Evolutionary conservation across 2,329 filamentous ascomycete genomes (phyloP).

Genomic region (Penicillium oxalicum): DNA sequence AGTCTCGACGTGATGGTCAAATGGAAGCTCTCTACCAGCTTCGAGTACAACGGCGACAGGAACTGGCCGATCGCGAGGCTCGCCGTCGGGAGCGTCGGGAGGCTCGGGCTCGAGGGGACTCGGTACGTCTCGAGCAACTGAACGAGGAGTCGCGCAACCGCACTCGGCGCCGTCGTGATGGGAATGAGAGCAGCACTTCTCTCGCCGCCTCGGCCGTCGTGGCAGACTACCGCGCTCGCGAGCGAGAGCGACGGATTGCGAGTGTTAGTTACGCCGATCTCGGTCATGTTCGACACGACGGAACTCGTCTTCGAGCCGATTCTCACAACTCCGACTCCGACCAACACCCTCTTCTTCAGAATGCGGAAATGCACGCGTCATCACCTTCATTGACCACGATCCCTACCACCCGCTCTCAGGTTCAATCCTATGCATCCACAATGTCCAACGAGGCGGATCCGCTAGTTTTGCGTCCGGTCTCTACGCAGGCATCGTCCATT

Average conservation of each 20-base stretch:
- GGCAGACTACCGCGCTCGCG: constrained; percentile 41
- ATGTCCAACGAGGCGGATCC: constrained; percentile 28
- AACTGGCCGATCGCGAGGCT: constrained; percentile 71
- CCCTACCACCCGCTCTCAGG: constrained; percentile 26
- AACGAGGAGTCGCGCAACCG: constrained; percentile 47
- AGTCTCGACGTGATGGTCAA: constrained; percentile 72
- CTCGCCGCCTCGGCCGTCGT: constrained; percentile 34
- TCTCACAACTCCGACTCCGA: constrained; percentile 41
- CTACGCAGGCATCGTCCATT: constrained; percentile 23
- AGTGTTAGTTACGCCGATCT: constrained; percentile 45
- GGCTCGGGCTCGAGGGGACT: constrained; percentile 66
- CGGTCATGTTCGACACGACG: constrained; percentile 46
- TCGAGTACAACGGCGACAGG: constrained; percentile 66
- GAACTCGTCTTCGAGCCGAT: constrained; percentile 42
- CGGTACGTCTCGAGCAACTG: constrained; percentile 62
- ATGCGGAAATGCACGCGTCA: constrained; percentile 28
- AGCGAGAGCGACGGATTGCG: constrained; percentile 42
- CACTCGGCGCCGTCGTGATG: constrained; percentile 21
- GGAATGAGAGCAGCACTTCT: constrained; percentile 34
- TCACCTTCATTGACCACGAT: constrained; percentile 21
- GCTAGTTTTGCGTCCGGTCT: constrained; percentile 20
- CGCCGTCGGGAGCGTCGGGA: constrained; percentile 64
- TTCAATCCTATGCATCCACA: constrained; percentile 33
- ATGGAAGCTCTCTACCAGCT: constrained; percentile 94
- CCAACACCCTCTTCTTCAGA: constrained; percentile 40